Evolutionary conservation across 2,329 filamentous ascomycete genomes (phyloP).

Genomic region (Diaporthe batatas): DNA sequence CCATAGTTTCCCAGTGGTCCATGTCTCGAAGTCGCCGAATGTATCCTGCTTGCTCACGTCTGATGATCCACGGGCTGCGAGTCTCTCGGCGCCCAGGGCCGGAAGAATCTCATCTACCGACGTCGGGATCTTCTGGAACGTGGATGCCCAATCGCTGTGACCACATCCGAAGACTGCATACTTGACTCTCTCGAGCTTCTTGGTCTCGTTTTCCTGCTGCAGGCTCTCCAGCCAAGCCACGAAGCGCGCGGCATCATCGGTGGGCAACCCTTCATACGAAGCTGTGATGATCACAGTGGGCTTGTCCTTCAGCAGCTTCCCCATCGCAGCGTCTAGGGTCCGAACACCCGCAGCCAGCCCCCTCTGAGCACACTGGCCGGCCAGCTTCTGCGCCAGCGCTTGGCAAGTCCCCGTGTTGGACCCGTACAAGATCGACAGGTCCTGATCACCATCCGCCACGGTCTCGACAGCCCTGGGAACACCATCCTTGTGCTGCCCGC

Average conservation of each 20-base stretch:
- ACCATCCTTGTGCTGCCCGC: slow-evolving; percentile 60
- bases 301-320: slow-evolving; percentile 69
- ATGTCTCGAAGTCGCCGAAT: slow-evolving; percentile 73
- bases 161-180: slow-evolving; percentile 80
- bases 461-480: slow-evolving; percentile 51
- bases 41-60: slow-evolving; percentile 73
- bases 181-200: slow-evolving; percentile 65
- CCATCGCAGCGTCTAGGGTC: slow-evolving; percentile 71
- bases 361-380: slow-evolving; percentile 67
- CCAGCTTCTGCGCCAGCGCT: slow-evolving; percentile 72
- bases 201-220: slow-evolving; percentile 49
- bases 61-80: slow-evolving; percentile 64
- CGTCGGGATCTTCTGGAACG: slow-evolving; percentile 75
- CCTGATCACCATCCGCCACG: slow-evolving; percentile 50
- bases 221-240: slow-evolving; percentile 73
- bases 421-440: slow-evolving; percentile 75
- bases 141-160: slow-evolving; percentile 65
- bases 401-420: slow-evolving; percentile 82
- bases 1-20: slow-evolving; percentile 69
- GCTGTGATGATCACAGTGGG: slow-evolving; percentile 76
- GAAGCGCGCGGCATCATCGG: slow-evolving; percentile 78
- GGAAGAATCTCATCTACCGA: slow-evolving; percentile 67
- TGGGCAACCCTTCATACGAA: slow-evolving; percentile 78
- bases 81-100: slow-evolving; percentile 57
- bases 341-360: slow-evolving; percentile 71